Conservation (phyloP, 2,329 filamentous ascomycete species). For the Catunica adiposa region DNA sequence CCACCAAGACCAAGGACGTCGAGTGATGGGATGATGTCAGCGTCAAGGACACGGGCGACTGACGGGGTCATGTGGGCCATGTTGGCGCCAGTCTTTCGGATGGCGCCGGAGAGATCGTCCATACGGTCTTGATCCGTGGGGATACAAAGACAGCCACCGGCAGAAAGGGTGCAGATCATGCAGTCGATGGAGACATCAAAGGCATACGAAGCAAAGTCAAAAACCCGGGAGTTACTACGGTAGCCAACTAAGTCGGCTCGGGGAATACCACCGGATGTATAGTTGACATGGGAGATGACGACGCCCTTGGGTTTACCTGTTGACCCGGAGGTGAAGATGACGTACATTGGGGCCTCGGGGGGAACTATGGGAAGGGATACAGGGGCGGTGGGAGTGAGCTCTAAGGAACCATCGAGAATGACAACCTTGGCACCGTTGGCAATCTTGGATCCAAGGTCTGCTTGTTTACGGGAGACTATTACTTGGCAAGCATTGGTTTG, state of each 20-base stretch:
- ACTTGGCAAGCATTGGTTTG: constrained; percentile 26
- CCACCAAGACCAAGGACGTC: constrained; percentile 33
- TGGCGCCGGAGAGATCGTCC: constrained; percentile 32
- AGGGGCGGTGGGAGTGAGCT: background rate
- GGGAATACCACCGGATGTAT: constrained; percentile 29
- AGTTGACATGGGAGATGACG: constrained; percentile 32
- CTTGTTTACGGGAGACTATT: constrained; percentile 26
- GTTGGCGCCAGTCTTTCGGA: constrained; percentile 28
- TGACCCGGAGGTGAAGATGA: constrained; percentile 50
- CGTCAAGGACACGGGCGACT: constrained; percentile 30
- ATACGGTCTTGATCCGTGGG: constrained; percentile 37
- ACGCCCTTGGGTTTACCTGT: constrained; percentile 49
- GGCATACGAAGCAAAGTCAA: constrained; percentile 35
- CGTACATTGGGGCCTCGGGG: constrained; percentile 29
- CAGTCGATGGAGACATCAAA: constrained; percentile 40
- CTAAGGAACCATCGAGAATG: constrained; percentile 6
- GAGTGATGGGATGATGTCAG: constrained; percentile 29
- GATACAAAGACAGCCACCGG: constrained; percentile 35
- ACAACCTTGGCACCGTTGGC: constrained; percentile 16
- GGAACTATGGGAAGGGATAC: constrained; percentile 25
- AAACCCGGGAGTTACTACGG: constrained; percentile 25
- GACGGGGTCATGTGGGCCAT: constrained; percentile 36
- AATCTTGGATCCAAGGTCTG: constrained; percentile 24
- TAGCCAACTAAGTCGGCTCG: constrained; percentile 28
- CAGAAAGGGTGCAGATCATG: constrained; percentile 36